Conservation (phyloP, 495 filamentous ascomycete species). For the Margaritispora aquatica region DNA sequence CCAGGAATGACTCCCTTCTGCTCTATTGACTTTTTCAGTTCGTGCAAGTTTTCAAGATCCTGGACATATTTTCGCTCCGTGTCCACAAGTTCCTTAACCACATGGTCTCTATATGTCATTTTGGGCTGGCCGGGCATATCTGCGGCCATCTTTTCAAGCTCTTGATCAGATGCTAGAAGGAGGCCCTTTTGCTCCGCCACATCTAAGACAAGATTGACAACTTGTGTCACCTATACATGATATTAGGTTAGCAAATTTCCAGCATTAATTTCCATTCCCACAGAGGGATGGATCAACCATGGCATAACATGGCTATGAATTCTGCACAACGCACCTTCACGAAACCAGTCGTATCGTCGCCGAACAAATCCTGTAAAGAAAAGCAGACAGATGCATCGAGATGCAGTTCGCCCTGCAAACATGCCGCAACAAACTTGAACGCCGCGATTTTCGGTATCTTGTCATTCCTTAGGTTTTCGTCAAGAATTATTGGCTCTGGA, state of each 20-base stretch:
- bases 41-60: constrained; percentile 88
- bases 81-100: constrained; percentile 83
- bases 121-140: constrained; percentile 39
- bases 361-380: constrained; percentile 84
- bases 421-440: constrained; percentile 50
- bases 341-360: constrained; percentile 92
- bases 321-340: constrained; percentile 80
- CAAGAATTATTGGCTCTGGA: constrained; percentile 52
- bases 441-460: constrained; percentile 58
- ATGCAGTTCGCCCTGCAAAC: constrained; percentile 53
- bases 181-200: constrained; percentile 68
- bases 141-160: constrained; percentile 35
- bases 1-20: constrained; percentile 82
- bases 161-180: constrained; percentile 45
- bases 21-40: constrained; percentile 84
- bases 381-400: constrained; percentile 80
- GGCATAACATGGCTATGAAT: too few species aligned
- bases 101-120: constrained; percentile 78
- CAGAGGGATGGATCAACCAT: too few species aligned
- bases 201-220: constrained; percentile 88
- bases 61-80: constrained; percentile 99
- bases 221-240: constrained; percentile 41
- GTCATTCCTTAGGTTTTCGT: constrained; percentile 48
- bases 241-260: too few species aligned
- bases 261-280: too few species aligned